Conservation (phyloP, 2,329 filamentous ascomycete species). For the Bipolaris victoriae region DNA sequence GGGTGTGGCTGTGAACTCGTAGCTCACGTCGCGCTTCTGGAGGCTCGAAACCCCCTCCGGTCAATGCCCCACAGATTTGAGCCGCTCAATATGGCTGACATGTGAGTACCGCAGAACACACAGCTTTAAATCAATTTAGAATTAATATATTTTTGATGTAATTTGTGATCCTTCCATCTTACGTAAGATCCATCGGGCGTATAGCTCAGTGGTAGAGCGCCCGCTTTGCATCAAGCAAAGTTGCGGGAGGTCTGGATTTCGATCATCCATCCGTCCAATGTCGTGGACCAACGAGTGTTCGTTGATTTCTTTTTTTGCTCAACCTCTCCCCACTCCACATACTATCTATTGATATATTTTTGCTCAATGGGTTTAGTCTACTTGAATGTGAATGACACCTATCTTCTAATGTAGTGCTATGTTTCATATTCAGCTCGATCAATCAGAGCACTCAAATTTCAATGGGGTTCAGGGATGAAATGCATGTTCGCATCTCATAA, state of each 20-base stretch:
- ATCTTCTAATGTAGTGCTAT: too few relatives aligned
- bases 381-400: too few relatives aligned
- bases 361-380: too few relatives aligned
- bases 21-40: neutral
- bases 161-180: neutral
- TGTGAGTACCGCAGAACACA: neutral
- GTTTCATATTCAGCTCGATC: too few relatives aligned
- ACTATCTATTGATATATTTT: too few relatives aligned
- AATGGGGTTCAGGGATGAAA: too few relatives aligned
- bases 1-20: slow-evolving; percentile 24
- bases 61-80: neutral
- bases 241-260: slow-evolving; percentile 46
- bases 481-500: too few relatives aligned
- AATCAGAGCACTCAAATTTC: too few relatives aligned
- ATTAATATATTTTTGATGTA: neutral
- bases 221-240: slow-evolving; percentile 44
- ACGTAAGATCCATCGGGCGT: slow-evolving; percentile 26
- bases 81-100: neutral
- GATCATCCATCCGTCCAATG: slow-evolving; percentile 33
- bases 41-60: neutral
- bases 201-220: slow-evolving; percentile 50
- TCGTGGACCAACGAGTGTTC: slow-evolving; percentile 14
- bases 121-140: neutral
- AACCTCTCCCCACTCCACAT: too few relatives aligned
- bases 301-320: neutral